These are phyloP conservation scores for Penicillium sp. DNA, from an alignment of 2,329 filamentous ascomycete species.

Conservation along the genomic window DNA sequence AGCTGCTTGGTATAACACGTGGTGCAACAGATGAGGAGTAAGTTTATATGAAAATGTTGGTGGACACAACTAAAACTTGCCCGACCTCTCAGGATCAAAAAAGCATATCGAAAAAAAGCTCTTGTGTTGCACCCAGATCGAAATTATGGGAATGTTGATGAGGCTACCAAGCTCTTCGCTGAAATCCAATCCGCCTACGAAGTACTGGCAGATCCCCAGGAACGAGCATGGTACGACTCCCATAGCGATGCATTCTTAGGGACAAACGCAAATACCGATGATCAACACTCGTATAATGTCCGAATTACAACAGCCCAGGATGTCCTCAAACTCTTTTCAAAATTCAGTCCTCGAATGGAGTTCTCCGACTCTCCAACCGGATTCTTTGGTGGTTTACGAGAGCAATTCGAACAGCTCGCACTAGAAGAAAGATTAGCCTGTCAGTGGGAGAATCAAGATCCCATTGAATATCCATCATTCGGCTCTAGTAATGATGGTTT, in stretches of 20 bases:
- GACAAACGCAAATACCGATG: constrained; percentile 52
- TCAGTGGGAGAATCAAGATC: constrained; percentile 62
- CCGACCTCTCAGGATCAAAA: constrained; percentile 68
- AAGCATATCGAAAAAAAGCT: constrained; percentile 85
- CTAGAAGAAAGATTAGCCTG: constrained; percentile 75
- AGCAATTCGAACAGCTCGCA: constrained; percentile 76
- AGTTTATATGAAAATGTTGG: constrained; percentile 26
- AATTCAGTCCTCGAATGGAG: constrained; percentile 73
- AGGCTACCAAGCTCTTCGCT: constrained; percentile 80
- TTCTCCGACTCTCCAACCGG: constrained; percentile 77
- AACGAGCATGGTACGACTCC: constrained; percentile 96
- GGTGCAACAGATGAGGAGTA: constrained; percentile 79
- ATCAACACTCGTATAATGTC: constrained; percentile 65
- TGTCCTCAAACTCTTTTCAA: constrained; percentile 72
- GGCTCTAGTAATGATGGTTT: constrained; percentile 73
- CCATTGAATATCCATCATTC: constrained; percentile 74
- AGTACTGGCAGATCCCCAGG: constrained; percentile 91
- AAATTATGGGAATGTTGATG: constrained; percentile 81
- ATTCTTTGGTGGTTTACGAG: constrained; percentile 77
- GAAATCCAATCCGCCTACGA: constrained; percentile 93
- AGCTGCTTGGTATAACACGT: constrained; percentile 71
- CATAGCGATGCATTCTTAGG: constrained; percentile 82
- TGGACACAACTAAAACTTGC: neutral
- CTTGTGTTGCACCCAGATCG: constrained; percentile 93
- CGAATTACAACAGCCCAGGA: constrained; percentile 77